Percentiles rank a stretch among this genome's conserved stretches.
These are phyloP conservation scores for Solanum hybrid DNA, from an alignment of 305 asterid species.

Conservation along the genomic window DNA sequence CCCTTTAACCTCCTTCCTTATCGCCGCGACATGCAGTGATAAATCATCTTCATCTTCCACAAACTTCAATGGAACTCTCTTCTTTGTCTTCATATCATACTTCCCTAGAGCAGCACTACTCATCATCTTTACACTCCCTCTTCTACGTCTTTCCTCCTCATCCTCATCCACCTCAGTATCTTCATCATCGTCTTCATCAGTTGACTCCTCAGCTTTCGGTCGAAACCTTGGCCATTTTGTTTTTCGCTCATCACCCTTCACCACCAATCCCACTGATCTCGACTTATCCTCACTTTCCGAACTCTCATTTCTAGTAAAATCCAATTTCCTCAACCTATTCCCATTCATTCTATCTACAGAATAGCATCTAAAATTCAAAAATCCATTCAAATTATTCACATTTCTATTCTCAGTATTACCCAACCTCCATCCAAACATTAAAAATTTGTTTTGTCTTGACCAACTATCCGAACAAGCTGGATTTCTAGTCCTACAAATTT, in stretches of 20 bases:
- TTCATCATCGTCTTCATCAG: conserved; percentile 42
- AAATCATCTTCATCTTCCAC: conserved; percentile 64
- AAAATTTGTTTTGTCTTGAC: conserved; percentile 23
- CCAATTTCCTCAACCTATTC: conserved; percentile 13
- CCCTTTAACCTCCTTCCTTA: conserved; percentile 50
- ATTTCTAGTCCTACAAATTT: not conserved
- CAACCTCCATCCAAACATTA: conserved; percentile 18
- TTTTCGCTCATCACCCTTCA: conserved; percentile 10
- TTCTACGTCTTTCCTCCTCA: conserved; percentile 18
- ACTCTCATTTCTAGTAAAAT: conserved; percentile 28
- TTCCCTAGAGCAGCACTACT: conserved; percentile 72
- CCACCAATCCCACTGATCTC: conserved; percentile 13
- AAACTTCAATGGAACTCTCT: conserved; percentile 52
- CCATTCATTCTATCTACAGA: conserved; percentile 25
- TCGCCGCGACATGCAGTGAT: conserved; percentile 49
- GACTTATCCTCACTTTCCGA: conserved; percentile 18
- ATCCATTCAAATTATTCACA: conserved; percentile 15
- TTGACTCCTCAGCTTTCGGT: conserved; percentile 18
- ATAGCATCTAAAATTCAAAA: conserved; percentile 25
- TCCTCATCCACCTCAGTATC: conserved; percentile 29
- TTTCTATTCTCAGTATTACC: conserved; percentile 13
- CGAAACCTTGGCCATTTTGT: conserved; percentile 51
- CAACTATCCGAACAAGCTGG: not conserved
- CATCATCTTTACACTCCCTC: conserved; percentile 20
- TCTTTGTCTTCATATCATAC: conserved; percentile 48